Evolutionary conservation across 2,329 filamentous ascomycete species (phyloP).

Genomic region (Simplicillium aogashimaense): DNA sequence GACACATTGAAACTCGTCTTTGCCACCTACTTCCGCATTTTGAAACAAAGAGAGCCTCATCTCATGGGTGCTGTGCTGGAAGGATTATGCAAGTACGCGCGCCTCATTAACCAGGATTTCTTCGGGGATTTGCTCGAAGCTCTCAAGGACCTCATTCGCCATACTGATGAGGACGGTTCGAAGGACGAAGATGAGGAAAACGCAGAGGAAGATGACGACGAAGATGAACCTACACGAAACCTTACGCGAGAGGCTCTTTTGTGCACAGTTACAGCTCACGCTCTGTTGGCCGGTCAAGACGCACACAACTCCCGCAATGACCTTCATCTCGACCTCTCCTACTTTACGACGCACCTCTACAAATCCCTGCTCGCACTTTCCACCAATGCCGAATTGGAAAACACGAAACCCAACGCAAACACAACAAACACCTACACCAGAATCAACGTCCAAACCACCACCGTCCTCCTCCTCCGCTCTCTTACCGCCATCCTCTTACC

Average conservation of each 20-base stretch:
- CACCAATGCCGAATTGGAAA: constrained; percentile 77
- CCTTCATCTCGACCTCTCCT: constrained; percentile 83
- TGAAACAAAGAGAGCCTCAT: constrained; percentile 71
- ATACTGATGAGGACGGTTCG: constrained; percentile 51
- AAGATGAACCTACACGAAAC: constrained; percentile 51
- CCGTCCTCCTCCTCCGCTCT: constrained; percentile 81
- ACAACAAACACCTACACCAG: constrained; percentile 37
- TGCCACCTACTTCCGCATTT: constrained; percentile 84
- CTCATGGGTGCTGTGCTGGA: constrained; percentile 97
- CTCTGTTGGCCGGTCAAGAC: constrained; percentile 91
- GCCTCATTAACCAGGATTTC: constrained; percentile 98
- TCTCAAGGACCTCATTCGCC: constrained; percentile 80
- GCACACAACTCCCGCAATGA: constrained; percentile 72
- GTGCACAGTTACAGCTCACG: constrained; percentile 92
- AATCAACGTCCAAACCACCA: constrained; percentile 91
- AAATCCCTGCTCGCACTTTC: constrained; percentile 70
- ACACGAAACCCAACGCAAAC: constrained; percentile 40
- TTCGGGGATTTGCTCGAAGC: constrained; percentile 94
- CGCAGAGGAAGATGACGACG: constrained; percentile 27
- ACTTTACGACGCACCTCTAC: constrained; percentile 93
- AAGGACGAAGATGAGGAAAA: constrained; percentile 31
- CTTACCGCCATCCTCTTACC: constrained; percentile 75
- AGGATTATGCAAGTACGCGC: constrained; percentile 85
- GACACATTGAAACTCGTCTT: constrained; percentile 96
- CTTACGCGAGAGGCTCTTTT: constrained; percentile 79